phyloP scores from a whole-genome alignment of 106 monocot species.

The Dactylorhiza incarnata region DNA sequence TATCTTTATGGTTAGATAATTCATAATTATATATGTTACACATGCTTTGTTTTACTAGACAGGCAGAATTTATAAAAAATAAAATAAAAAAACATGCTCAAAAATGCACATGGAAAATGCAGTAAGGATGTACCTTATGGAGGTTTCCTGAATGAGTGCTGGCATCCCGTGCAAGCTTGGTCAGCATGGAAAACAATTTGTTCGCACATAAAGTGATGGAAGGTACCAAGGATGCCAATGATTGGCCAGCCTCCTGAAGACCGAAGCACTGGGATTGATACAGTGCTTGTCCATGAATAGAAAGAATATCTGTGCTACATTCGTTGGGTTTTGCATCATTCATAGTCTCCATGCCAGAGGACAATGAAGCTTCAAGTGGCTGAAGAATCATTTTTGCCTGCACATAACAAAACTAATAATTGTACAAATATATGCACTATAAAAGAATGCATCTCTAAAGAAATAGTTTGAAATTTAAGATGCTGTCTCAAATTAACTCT shows the following conservation, averaged over 20 bases:
- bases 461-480: neutral
- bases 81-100: no score
- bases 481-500: neutral
- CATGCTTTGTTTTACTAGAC: no score
- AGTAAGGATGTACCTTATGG: conserved; percentile 50
- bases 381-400: conserved; percentile 68
- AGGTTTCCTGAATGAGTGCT: conserved; percentile 87
- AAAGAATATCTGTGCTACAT: conserved; percentile 28
- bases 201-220: conserved; percentile 40
- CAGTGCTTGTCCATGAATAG: conserved; percentile 70
- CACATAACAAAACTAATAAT: neutral
- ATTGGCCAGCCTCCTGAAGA: conserved; percentile 59
- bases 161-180: conserved; percentile 69
- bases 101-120: neutral
- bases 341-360: conserved; percentile 50
- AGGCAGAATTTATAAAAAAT: no score
- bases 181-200: conserved; percentile 59
- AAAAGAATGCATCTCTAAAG: neutral
- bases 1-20: no score
- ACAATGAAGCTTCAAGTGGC: conserved; percentile 78
- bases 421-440: neutral
- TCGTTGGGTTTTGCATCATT: conserved; percentile 47
- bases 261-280: conserved; percentile 61
- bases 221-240: conserved; percentile 54
- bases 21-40: no score